These are phyloP conservation scores for Podospora appendiculata DNA, from an alignment of 495 filamentous ascomycete species.

Conservation along the genomic window DNA sequence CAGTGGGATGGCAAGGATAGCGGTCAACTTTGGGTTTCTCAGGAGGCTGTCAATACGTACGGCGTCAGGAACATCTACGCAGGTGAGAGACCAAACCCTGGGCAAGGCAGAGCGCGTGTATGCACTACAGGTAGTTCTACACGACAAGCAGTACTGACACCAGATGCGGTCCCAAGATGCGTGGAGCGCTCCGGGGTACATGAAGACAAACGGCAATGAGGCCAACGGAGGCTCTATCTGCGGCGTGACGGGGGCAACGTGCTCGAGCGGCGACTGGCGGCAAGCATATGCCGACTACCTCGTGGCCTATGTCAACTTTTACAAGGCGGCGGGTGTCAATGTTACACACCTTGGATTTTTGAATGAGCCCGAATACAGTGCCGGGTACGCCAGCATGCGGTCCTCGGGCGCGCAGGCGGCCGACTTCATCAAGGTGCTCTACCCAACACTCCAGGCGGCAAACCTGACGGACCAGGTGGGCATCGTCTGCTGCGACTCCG, in stretches of 20 bases:
- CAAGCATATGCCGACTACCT: conserved; percentile 51
- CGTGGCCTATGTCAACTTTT: conserved; percentile 39
- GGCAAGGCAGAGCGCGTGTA: too few relatives aligned
- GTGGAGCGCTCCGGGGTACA: conserved; percentile 48
- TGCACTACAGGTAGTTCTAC: too few relatives aligned
- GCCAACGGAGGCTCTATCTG: conserved; percentile 45
- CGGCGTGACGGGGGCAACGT: conserved; percentile 38
- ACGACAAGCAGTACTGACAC: too few relatives aligned
- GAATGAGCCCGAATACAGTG: conserved; percentile 35
- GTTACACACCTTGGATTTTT: conserved; percentile 43
- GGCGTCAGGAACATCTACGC: conserved; percentile 47
- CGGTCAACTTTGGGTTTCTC: conserved; percentile 44
- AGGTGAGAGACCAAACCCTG: conserved; percentile 13
- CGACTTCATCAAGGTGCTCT: conserved; percentile 33
- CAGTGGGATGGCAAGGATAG: conserved; percentile 45
- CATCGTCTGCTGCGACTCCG: conserved; percentile 33
- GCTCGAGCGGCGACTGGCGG: conserved; percentile 45
- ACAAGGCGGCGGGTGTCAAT: conserved; percentile 40
- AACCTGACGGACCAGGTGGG: conserved; percentile 23
- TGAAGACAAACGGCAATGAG: conserved; percentile 48
- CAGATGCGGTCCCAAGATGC: conserved; percentile 13
- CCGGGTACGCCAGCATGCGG: conserved; percentile 31
- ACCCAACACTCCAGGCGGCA: conserved; percentile 20
- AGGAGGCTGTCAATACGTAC: conserved; percentile 39
- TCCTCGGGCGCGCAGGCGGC: conserved; percentile 29